Evolutionary conservation across 2,329 filamentous ascomycete genomes (phyloP), one percentile per base, ranked within the genome.

Genomic region (Coniochaeta sp.): DNA sequence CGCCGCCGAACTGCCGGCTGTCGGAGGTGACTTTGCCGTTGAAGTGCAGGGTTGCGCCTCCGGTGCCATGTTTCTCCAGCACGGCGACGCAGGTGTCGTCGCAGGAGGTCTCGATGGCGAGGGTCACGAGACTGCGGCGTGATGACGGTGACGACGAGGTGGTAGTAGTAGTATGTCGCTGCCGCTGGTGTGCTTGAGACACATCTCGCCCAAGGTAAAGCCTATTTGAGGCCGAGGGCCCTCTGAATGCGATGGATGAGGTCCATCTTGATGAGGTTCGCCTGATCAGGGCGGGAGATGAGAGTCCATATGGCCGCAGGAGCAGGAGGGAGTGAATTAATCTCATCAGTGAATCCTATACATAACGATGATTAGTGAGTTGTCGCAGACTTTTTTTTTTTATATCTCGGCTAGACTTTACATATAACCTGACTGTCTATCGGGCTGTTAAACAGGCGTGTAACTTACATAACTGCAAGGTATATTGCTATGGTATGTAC

Each of bases 81-180:
- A 98, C 75, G 33, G 93, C 89, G 22, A 97, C 92, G 61, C 89
- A 93, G 1, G 93, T 96, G 77, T 98, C 93, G 75, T 98, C 93
- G 80, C 93, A 95, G 2, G 89, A 92, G 11, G 89, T 89, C 72
- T 95, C 90, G 69, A 95, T 92, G 58, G 89, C 68, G 36, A 69
- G 65, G 11, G 64, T 68, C 26, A 67, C 44, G 28, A 66, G 60
- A 36, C 58, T 52, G 56, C 56, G 56, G 47, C 26, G 12, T 47
- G 43, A 22, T 24, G 43, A 14, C 5, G n/a, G 12, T 38, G 7
- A 38, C 40, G n/a, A 44, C 43, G 3, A 7, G 40, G 17, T 14
- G 34, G 34, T 38, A 12, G 6, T 43, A n/a, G 17, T 5, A 6
- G 40, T 9, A 31, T 31, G 28, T 31, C 28, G 28, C 5, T 31